Evolutionary conservation across 306 rosid species (phyloP).

Genomic region (Cucumis melo): DNA sequence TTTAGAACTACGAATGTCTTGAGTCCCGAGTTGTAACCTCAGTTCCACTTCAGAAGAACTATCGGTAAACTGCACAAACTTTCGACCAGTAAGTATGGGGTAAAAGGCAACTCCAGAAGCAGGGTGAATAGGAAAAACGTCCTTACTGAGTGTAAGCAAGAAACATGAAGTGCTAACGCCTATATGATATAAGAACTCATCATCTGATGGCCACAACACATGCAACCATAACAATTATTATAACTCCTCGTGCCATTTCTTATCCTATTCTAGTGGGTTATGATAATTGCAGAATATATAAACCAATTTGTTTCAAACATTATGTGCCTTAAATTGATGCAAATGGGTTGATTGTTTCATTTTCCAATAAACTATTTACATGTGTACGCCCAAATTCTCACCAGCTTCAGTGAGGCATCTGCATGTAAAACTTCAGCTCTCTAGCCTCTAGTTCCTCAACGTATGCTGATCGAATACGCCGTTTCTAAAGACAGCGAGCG

Average conservation of each 20-base stretch:
- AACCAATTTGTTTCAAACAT: neutral
- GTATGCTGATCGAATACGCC: neutral
- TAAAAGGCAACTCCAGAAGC: neutral
- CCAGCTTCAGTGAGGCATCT: neutral
- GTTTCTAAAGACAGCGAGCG: neutral
- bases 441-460: neutral
- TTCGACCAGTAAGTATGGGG: slow-evolving; percentile 1
- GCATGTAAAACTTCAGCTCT: neutral
- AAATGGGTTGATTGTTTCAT: neutral
- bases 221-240: neutral
- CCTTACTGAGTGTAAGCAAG: neutral
- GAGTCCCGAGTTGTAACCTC: slow-evolving; percentile 36
- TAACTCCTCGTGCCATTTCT: neutral
- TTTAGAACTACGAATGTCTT: slow-evolving; percentile 28
- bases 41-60: slow-evolving; percentile 72
- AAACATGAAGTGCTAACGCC: neutral
- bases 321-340: neutral
- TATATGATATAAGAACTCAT: neutral
- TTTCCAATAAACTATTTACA: neutral
- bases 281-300: neutral
- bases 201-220: neutral
- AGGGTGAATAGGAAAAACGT: neutral
- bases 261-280: neutral
- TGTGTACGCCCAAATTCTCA: neutral
- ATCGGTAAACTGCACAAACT: slow-evolving; percentile 65